phyloP scores from a whole-genome alignment of 2,329 filamentous ascomycete genomes.

The Aspergillus proliferans region DNA sequence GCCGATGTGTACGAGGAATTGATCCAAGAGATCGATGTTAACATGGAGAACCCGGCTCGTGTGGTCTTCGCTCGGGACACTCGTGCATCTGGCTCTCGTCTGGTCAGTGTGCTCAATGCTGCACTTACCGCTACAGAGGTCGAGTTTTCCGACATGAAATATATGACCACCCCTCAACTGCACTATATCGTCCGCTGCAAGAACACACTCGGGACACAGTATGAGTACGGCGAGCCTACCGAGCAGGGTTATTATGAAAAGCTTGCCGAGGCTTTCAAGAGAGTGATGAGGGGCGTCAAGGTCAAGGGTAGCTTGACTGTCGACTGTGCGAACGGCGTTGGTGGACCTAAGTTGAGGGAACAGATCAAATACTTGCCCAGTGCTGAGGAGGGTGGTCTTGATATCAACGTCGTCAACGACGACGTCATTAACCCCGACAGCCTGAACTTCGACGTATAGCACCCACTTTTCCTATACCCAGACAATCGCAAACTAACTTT shows the following conservation, averaged over 20 bases:
- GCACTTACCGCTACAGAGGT: slow-evolving; percentile 70
- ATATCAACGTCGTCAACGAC: slow-evolving; percentile 86
- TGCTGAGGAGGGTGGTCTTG: slow-evolving; percentile 60
- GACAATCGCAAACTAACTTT: slow-evolving; percentile 10
- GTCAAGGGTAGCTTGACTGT: slow-evolving; percentile 70
- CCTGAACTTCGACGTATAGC: slow-evolving; percentile 74
- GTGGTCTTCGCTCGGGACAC: slow-evolving; percentile 92
- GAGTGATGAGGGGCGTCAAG: slow-evolving; percentile 71
- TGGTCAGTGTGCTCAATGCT: slow-evolving; percentile 72
- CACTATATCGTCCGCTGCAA: slow-evolving; percentile 93
- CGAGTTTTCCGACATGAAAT: slow-evolving; percentile 76
- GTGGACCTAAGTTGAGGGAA: slow-evolving; percentile 81
- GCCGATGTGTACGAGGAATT: slow-evolving; percentile 70
- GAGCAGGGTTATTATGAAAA: slow-evolving; percentile 96
- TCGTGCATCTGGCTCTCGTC: slow-evolving; percentile 78
- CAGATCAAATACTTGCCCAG: slow-evolving; percentile 75
- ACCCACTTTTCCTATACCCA: not conserved
- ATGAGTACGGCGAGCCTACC: slow-evolving; percentile 81
- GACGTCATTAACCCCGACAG: slow-evolving; percentile 84
- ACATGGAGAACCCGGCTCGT: slow-evolving; percentile 62
- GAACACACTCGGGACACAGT: slow-evolving; percentile 83
- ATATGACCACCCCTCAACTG: slow-evolving; percentile 92
- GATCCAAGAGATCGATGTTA: slow-evolving; percentile 68
- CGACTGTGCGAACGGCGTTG: slow-evolving; percentile 95
- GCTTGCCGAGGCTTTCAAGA: slow-evolving; percentile 74